A percentile compares a stretch with the other conserved stretches of the same genome.
phyloP scores from a whole-genome alignment of 2,329 filamentous ascomycete species.

The Fusarium metavorans region DNA sequence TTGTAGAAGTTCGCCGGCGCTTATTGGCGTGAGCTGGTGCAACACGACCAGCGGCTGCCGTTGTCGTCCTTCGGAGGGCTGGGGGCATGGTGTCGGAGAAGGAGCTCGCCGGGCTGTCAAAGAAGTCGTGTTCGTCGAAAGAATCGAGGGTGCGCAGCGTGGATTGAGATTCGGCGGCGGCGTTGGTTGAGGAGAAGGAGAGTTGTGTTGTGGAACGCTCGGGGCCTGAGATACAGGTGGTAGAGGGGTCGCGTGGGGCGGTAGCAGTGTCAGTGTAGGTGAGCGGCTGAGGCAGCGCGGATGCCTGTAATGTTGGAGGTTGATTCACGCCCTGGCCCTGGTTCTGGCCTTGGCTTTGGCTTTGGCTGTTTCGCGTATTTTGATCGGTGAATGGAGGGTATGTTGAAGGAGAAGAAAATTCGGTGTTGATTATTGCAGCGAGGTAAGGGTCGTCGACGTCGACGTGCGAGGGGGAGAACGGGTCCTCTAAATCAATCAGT shows the following conservation, averaged over 20 bases:
- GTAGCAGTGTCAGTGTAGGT: conserved; percentile 16
- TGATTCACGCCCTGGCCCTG: conserved; percentile 23
- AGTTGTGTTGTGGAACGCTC: conserved; percentile 38
- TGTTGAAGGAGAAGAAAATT: conserved; percentile 53
- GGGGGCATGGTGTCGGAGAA: conserved; percentile 48
- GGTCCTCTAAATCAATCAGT: conserved; percentile 11
- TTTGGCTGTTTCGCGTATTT: conserved; percentile 21
- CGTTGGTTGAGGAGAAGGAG: conserved; percentile 36
- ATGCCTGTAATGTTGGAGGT: conserved; percentile 31
- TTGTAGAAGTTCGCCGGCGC: conserved; percentile 41
- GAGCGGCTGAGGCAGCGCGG: conserved; percentile 30
- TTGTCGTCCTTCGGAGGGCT: conserved; percentile 31
- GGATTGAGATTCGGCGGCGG: conserved; percentile 41
- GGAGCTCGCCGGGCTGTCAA: conserved; percentile 44
- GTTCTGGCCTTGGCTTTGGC: conserved; percentile 18
- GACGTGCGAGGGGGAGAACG: conserved; percentile 8
- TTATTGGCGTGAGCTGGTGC: conserved; percentile 38
- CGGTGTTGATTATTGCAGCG: conserved; percentile 41
- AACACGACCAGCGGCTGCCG: conserved; percentile 24
- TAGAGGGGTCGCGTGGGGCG: conserved; percentile 40
- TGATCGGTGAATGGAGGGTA: conserved; percentile 48
- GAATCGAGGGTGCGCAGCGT: conserved; percentile 46
- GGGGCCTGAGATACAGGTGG: conserved; percentile 30
- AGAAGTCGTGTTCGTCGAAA: conserved; percentile 42
- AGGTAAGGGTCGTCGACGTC: conserved; percentile 43